Conservation (phyloP, 208 protist species). For the Naegleria gruberi region DNA sequence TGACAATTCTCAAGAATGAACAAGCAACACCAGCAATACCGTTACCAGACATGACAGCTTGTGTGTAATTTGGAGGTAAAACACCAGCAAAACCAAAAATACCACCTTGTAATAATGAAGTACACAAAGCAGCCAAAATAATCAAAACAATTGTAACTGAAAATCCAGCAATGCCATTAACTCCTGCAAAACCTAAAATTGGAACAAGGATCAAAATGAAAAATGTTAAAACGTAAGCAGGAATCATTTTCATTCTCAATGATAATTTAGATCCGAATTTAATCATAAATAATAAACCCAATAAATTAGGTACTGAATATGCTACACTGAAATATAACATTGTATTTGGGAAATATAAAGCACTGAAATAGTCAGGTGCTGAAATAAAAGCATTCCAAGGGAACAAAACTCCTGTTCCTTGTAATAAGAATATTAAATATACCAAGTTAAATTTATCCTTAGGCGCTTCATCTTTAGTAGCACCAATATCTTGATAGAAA, state of each 20-base stretch:
- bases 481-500: no score
- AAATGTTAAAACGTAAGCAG: neutral
- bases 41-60: slow-evolving; percentile 67
- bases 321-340: slow-evolving; percentile 27
- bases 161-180: slow-evolving; percentile 53
- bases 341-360: slow-evolving; percentile 47
- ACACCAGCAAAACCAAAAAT: slow-evolving; percentile 64
- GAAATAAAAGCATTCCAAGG: slow-evolving; percentile 70
- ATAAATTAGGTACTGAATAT: slow-evolving; percentile 28
- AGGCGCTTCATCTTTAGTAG: neutral
- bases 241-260: slow-evolving; percentile 10
- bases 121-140: slow-evolving; percentile 53
- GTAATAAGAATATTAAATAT: slow-evolving; percentile 62
- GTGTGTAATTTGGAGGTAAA: slow-evolving; percentile 68
- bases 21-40: neutral
- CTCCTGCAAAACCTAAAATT: slow-evolving; percentile 45
- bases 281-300: slow-evolving; percentile 10
- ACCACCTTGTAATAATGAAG: slow-evolving; percentile 65
- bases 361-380: slow-evolving; percentile 65
- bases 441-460: slow-evolving; percentile 36
- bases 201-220: slow-evolving; percentile 41
- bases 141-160: slow-evolving; percentile 54
- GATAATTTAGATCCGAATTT: slow-evolving; percentile 12
- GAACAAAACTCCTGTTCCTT: slow-evolving; percentile 71
- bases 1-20: neutral